Conservation (phyloP, 305 asterid species). For the Withania somnifera region DNA sequence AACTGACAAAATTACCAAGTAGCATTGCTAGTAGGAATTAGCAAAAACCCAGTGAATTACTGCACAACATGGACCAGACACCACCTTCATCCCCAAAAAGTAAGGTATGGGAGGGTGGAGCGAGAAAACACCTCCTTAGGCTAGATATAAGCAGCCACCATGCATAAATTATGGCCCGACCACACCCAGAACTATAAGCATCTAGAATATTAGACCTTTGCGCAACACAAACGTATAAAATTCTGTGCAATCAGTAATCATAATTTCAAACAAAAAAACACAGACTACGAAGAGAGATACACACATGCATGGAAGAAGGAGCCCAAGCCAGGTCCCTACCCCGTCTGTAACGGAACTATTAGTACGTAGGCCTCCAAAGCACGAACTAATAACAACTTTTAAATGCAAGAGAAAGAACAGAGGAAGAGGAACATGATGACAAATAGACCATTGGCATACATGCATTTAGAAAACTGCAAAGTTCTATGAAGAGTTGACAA, state of each 20-base stretch:
- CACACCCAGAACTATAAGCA: not conserved
- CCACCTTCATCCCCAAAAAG: not conserved
- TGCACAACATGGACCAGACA: not conserved
- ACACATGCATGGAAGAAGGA: not conserved
- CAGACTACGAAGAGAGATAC: not conserved
- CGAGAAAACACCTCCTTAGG: not conserved
- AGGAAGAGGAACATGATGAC: not conserved
- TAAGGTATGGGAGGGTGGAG: not conserved
- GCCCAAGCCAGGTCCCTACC: not conserved
- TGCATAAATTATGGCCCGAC: not conserved
- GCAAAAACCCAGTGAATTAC: too few species aligned
- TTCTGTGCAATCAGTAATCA: not conserved
- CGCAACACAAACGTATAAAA: not conserved
- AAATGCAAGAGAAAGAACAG: not conserved
- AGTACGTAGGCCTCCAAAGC: not conserved
- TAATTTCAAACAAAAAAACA: not conserved
- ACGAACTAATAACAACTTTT: not conserved
- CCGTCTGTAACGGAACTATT: not conserved
- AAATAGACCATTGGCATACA: not conserved
- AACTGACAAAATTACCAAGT: not conserved
- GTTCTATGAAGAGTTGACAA: not conserved
- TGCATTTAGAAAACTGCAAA: not conserved
- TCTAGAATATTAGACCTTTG: not conserved
- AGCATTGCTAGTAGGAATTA: not conserved
- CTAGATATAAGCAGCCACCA: not conserved